A percentile compares a stretch with the other conserved stretches of the same genome.
phyloP scores from a whole-genome alignment of 495 filamentous ascomycete genomes.

The Collariella sp. region DNA sequence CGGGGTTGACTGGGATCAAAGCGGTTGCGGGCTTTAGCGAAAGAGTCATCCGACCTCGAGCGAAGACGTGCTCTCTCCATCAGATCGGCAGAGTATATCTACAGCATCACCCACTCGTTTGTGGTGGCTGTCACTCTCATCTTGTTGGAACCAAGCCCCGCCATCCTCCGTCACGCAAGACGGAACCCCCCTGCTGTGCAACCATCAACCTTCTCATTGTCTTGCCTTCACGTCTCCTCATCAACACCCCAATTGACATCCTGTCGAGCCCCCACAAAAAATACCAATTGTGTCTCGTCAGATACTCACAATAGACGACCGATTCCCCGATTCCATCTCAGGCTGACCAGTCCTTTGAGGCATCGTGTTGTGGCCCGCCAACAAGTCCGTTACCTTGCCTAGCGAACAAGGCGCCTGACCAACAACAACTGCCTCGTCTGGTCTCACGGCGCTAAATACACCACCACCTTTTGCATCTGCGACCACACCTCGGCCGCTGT shows the following conservation, averaged over 20 bases:
- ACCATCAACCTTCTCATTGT: background rate
- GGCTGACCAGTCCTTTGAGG: background rate
- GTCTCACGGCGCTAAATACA: background rate
- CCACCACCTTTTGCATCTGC: background rate
- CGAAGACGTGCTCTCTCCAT: too few relatives aligned
- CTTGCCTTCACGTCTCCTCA: background rate
- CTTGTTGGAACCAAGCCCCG: background rate
- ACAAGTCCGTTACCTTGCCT: background rate
- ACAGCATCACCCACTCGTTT: background rate
- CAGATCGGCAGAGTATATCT: too few relatives aligned
- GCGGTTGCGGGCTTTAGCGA: background rate
- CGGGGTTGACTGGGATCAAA: slow-evolving; percentile 2
- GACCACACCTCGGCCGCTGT: too few relatives aligned
- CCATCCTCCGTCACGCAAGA: background rate
- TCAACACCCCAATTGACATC: background rate
- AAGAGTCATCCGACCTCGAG: slow-evolving; percentile 21
- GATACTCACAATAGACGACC: background rate
- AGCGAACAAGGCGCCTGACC: slow-evolving; percentile 4
- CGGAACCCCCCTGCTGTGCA: slow-evolving; percentile 1
- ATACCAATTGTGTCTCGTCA: background rate
- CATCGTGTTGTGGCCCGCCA: background rate
- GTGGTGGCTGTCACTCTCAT: background rate
- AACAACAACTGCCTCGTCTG: too few relatives aligned
- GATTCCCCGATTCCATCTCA: background rate
- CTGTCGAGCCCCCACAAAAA: background rate